Evolutionary conservation across 768 basidiomycete genomes (phyloP), one percentile per base, ranked within the genome.

Genomic region (Lactarius pseudohatsudake): DNA sequence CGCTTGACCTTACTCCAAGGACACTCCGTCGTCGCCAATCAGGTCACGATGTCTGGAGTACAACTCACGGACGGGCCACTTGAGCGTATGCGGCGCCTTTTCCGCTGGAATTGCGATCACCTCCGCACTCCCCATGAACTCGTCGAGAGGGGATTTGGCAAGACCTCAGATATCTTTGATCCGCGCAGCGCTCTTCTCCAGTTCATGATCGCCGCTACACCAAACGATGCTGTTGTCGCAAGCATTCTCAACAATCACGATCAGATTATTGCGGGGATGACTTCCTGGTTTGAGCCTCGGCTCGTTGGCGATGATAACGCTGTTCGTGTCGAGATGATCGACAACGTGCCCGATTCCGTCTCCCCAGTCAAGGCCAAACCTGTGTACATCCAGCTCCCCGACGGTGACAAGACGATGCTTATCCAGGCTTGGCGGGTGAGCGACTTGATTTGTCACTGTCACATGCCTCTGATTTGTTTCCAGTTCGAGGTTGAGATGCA

Each of bases 401-500:
- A 83, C 30, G 83, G 81, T n/a, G 85, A 83, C 28, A 77, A 77
- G 38, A 82, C 84, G 11, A 81, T 83, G 34, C 82, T 96, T 43
- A 81, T 84, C 73, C 85, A 93, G 68, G 93, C 93, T 4, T 98
- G 91, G 92, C 90, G 87, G 82, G 86, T 86, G 43, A 20, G 79
- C 73, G 9, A n/a, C 8, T n/a, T n/a, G 41, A 30, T 32, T 28
- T 38, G 4, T 55, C 26, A 28, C 11, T 38, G 3, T 50, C 15
- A n/a, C 28, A 26, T 10, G 34, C 57, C 13, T 57, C 54, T 61
- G 59, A 66, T 18, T 16, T 13, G 58, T 53, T 26, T 47, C 4
- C 55, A 90, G 87, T 90, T 95, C 72, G 93, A 95, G 74, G 90
- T 96, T 54, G 91, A 94, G 82, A 93, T 96, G 90, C 74, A 88